Conservation (phyloP, 1,284 basidiomycete genomes). For the Papiliotrema fonsecae region DNA sequence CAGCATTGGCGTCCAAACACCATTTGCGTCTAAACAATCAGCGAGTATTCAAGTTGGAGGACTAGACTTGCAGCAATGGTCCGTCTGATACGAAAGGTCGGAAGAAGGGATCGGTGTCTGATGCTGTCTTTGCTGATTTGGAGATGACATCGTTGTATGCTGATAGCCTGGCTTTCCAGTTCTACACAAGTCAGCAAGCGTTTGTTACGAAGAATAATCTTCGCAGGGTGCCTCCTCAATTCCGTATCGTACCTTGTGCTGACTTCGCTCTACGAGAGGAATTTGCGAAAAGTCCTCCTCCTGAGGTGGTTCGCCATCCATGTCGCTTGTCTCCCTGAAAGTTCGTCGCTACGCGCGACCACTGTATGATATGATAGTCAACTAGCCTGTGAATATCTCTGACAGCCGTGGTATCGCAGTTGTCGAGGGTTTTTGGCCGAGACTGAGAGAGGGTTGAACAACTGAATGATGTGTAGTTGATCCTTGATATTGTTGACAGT, state of each 20-base stretch:
- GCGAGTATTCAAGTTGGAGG: background rate
- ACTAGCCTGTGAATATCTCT: too few relatives aligned
- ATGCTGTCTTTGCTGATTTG: conserved; percentile 78
- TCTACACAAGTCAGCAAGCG: conserved; percentile 47
- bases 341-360: too few relatives aligned
- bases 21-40: conserved; percentile 69
- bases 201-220: too few relatives aligned
- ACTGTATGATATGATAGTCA: background rate
- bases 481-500: too few relatives aligned
- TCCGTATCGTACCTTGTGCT: conserved; percentile 62
- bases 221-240: too few relatives aligned
- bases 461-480: too few relatives aligned
- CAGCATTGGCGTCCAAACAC: conserved; percentile 85
- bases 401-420: too few relatives aligned
- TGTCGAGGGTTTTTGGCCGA: too few relatives aligned
- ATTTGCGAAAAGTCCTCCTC: conserved; percentile 91
- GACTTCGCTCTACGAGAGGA: conserved; percentile 73
- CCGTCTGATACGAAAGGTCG: conserved; percentile 67
- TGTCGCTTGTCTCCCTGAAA: conserved; percentile 37
- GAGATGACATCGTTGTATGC: conserved; percentile 86
- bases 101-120: conserved; percentile 91
- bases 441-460: too few relatives aligned
- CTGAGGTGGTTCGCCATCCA: conserved; percentile 83
- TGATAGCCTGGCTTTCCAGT: conserved; percentile 95
- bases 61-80: conserved; percentile 30